Conservation (phyloP, 768 basidiomycete species). For the Cystofilobasidium macerans region DNA sequence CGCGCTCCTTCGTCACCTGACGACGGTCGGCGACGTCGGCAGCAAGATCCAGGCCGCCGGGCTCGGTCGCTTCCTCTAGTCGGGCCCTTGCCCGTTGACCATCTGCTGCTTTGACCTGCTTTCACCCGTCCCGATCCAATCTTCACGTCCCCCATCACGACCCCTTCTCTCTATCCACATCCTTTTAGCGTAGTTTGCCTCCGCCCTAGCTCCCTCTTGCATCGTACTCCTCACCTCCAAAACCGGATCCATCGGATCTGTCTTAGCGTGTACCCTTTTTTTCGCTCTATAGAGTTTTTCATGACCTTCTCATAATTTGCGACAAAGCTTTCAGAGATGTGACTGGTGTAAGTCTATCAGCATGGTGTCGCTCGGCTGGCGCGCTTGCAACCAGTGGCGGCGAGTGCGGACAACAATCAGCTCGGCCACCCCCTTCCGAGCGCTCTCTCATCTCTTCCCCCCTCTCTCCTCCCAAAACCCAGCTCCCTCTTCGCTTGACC, state of each 20-base stretch:
- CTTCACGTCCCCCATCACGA: neutral
- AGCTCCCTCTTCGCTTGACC: too few species aligned
- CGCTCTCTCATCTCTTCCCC: too few species aligned
- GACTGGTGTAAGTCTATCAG: too few species aligned
- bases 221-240: neutral
- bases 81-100: too few species aligned
- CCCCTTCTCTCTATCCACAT: neutral
- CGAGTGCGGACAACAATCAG: too few species aligned
- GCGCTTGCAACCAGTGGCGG: too few species aligned
- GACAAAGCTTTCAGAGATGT: too few species aligned
- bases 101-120: neutral
- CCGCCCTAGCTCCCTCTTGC: neutral
- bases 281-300: neutral
- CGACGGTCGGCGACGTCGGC: slow-evolving; percentile 16
- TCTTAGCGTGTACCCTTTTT: neutral
- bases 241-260: neutral
- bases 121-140: neutral
- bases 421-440: too few species aligned
- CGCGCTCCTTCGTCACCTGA: slow-evolving; percentile 58
- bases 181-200: neutral
- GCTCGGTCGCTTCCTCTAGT: slow-evolving; percentile 17
- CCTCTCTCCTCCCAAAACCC: too few species aligned
- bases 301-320: neutral
- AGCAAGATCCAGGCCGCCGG: slow-evolving; percentile 18
- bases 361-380: too few species aligned